Evolutionary conservation across 768 basidiomycete species (phyloP), one percentile per base, ranked within the genome.

Genomic region (Tylopilus felleus): DNA sequence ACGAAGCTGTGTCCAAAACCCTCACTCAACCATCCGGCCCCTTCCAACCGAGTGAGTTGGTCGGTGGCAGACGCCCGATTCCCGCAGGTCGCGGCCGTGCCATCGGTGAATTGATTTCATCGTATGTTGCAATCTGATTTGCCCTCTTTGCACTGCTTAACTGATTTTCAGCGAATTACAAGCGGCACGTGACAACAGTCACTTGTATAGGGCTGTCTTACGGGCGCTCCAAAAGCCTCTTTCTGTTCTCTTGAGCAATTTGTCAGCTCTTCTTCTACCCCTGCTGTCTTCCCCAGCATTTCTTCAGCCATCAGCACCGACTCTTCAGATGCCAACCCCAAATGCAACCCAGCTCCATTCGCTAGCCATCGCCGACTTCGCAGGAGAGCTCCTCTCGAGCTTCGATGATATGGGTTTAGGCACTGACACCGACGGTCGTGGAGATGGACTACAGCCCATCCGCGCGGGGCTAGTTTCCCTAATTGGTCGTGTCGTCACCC

Each of bases 1-100:
- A 85, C 63, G 90, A 93, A 69, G 88, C 86, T 0, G 87, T 90
- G 14, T 86, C 88, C 51, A 88, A 81, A 71, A 85, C 88, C 4
- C 75, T 92, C 47, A 76, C 80, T 21, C 85, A 85, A 59, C 86
- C 88, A 14, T 63, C 75, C 2, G 82, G 84, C 25, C 75, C 84
- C 21, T 77, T 77, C 17, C 60, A 70, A 44, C 68, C 75, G 12
- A 71, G 68, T 51, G 88, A 90, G 56, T 68, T 77, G 38, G 67
- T 88, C n/a, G 72, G 73, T 41, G 88, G 89, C 25, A 87, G 80
- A 61, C 80, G 83, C 33, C 84, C 88, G 13, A 80, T 92, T 57
- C 89, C 90, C n/a, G 59, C 75, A 23, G 89, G 89, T 27, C 82
- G 89, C 54, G 90, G 90, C 19, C 75, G 73, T 55, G 75, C 81